Base-by-base conservation (phyloP, 176 grass and related monocot genomes). In the Tillandsia leiboldiana region DNA sequence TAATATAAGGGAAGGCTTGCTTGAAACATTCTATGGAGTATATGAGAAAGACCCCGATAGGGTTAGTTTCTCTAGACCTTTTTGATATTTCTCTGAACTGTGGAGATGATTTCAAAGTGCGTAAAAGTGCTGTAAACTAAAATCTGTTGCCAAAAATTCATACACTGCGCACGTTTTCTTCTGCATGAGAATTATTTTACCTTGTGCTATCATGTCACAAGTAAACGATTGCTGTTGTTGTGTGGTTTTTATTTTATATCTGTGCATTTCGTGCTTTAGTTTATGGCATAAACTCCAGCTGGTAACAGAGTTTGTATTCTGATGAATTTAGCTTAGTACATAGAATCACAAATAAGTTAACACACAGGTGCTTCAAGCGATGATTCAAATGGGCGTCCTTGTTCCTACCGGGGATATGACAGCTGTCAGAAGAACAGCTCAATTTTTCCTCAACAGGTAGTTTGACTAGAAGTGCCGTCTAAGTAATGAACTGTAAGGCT, bases 321-420 rank as follows among this genome's bases (percentile, higher is more conserved):
- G 14, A 57, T 17, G 53, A 57, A 12, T 59, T 15, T 77, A 75
- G 14, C 78, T 74, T 51, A 48, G 42, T 7, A 75, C 50, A 48
- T 51, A 69, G 69, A 70, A 54, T 72, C 66, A 3, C 14, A 51
- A 67, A 0, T 74, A 14, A 9, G n/a, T 85, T 65, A 78, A 67
- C 51, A 64, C 79, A 52, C 73, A 97, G 94, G 94, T 92, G 22
- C 81, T 97, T 78, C 50, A 90, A 90, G 79, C 94, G 63, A 90
- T 90, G 94, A 75, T 97, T 85, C 86, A 92, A 81, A 97, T 97
- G 94, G 89, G 94, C 69, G 94, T 97, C 26, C 94, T 97, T 87
- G 94, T 97, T 85, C 94, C 94, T 58, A 97, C 89, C 24, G 89
- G 94, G 26, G 94, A 97, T 78, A 92, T 97, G 94, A 97, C 94